Percentiles rank a stretch among this genome's conserved stretches.
These are phyloP conservation scores for Curvularia lunata DNA, from an alignment of 2,329 filamentous ascomycete genomes.

Conservation along the genomic window DNA sequence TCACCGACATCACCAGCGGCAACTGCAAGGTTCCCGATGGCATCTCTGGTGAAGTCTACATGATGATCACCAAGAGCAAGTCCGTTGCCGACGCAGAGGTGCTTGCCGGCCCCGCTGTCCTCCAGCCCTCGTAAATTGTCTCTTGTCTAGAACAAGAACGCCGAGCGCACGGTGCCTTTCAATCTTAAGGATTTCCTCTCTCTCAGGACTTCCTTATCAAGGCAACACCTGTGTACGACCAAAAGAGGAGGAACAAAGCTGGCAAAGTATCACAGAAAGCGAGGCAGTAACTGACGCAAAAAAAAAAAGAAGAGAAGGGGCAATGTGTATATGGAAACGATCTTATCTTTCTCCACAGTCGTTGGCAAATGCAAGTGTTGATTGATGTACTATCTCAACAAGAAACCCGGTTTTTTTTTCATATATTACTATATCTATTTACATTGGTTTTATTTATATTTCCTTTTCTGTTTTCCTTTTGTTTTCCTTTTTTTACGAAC, in stretches of 20 bases:
- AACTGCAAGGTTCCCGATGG: conserved; percentile 68
- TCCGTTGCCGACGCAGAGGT: conserved; percentile 57
- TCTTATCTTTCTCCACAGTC: conserved; percentile 43
- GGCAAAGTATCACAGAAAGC: conserved; percentile 8
- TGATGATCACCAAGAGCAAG: conserved; percentile 65
- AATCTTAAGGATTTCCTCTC: conserved; percentile 7
- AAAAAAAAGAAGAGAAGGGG: too few species aligned
- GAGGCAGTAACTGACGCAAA: too few species aligned
- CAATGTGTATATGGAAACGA: conserved; percentile 29
- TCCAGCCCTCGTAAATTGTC: conserved; percentile 46
- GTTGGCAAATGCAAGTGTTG: conserved; percentile 47
- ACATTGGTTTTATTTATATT: not conserved
- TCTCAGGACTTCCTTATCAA: conserved; percentile 6
- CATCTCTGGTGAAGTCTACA: conserved; percentile 69
- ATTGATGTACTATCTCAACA: conserved; percentile 13
- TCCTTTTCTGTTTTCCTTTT: conserved; percentile 22
- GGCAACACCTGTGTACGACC: conserved; percentile 5
- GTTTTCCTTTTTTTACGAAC: conserved; percentile 14
- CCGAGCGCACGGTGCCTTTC: conserved; percentile 12
- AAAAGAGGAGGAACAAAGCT: conserved; percentile 5
- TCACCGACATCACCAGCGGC: conserved; percentile 62
- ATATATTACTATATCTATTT: conserved; percentile 16
- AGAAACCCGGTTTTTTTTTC: not conserved
- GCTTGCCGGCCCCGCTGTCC: conserved; percentile 60
- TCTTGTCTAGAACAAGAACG: not conserved